These are phyloP conservation scores for Cymbidium sinense DNA, from an alignment of 106 monocot species.

Conservation along the genomic window DNA sequence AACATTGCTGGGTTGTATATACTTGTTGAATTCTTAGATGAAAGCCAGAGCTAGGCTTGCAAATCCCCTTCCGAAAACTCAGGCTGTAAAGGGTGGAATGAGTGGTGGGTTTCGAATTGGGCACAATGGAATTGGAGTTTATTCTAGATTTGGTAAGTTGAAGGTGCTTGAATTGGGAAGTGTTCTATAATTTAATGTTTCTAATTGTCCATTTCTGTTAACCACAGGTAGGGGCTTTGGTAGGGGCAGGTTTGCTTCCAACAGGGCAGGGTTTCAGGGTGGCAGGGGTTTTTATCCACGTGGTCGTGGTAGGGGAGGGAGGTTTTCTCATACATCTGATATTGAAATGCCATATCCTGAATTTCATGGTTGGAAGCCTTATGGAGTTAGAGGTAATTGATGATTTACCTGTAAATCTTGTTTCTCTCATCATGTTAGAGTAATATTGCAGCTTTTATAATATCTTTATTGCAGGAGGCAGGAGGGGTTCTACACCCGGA, in stretches of 20 bases:
- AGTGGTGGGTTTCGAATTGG: conserved; percentile 74
- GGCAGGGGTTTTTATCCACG: conserved; percentile 39
- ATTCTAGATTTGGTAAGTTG: conserved; percentile 50
- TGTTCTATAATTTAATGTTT: conserved; percentile 5
- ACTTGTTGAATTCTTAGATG: conserved; percentile 25
- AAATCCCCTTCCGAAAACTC: conserved; percentile 70
- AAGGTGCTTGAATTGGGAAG: not conserved
- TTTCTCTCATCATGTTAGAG: not conserved
- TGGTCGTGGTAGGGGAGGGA: conserved; percentile 51
- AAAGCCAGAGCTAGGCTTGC: conserved; percentile 71
- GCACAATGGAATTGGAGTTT: conserved; percentile 23
- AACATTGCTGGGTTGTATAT: not conserved
- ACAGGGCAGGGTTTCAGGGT: conserved; percentile 51
- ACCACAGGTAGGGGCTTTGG: conserved; percentile 57
- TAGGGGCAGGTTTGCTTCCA: conserved; percentile 45
- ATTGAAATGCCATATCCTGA: conserved; percentile 27
- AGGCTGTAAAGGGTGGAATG: conserved; percentile 79
- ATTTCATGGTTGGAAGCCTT: conserved; percentile 44
- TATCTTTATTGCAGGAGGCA: conserved; percentile 30
- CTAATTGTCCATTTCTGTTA: not conserved
- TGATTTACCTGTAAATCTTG: not conserved
- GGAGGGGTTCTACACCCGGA: conserved; percentile 29
- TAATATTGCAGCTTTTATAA: not conserved
- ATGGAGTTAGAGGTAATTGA: conserved; percentile 44
- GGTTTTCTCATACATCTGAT: conserved; percentile 29